Conservation (phyloP, 1,284 basidiomycete species). For the Trichosporon coremiiforme region DNA sequence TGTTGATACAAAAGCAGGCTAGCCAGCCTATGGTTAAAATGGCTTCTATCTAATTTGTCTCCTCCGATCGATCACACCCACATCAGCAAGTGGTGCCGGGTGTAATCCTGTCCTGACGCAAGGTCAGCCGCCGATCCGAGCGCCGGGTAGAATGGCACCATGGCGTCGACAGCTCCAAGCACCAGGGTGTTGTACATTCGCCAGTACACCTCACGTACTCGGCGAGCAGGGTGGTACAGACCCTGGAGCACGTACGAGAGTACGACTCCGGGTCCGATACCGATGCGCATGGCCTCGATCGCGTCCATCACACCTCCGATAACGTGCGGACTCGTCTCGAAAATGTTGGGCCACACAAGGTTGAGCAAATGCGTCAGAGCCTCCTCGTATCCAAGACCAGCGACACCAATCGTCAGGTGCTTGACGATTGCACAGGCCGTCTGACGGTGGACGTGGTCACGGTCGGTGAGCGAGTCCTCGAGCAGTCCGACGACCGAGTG, state of each 20-base stretch:
- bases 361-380: constrained; percentile 98
- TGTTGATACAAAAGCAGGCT: constrained; percentile 18
- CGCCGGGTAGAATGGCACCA: constrained; percentile 95
- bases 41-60: constrained; percentile 2
- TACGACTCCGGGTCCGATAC: constrained; percentile 88
- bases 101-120: constrained; percentile 72
- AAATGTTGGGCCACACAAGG: constrained; percentile 98
- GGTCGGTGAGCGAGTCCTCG: constrained; percentile 96
- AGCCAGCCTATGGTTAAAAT: constrained; percentile 15
- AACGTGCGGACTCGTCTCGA: constrained; percentile 97
- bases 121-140: constrained; percentile 82
- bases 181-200: constrained; percentile 84
- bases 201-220: constrained; percentile 95
- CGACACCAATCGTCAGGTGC: constrained; percentile 94
- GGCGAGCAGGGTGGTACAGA: constrained; percentile 91
- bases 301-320: constrained; percentile 97
- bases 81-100: constrained; percentile 74
- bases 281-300: constrained; percentile 94
- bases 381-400: constrained; percentile 96
- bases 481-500: constrained; percentile 97
- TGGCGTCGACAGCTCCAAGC: constrained; percentile 80
- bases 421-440: constrained; percentile 99
- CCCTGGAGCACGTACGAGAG: constrained; percentile 79
- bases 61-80: constrained; percentile 41
- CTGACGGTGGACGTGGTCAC: constrained; percentile 96